Conservation (phyloP, 2,329 filamentous ascomycete species). For the Hymenoscyphus repandus region DNA sequence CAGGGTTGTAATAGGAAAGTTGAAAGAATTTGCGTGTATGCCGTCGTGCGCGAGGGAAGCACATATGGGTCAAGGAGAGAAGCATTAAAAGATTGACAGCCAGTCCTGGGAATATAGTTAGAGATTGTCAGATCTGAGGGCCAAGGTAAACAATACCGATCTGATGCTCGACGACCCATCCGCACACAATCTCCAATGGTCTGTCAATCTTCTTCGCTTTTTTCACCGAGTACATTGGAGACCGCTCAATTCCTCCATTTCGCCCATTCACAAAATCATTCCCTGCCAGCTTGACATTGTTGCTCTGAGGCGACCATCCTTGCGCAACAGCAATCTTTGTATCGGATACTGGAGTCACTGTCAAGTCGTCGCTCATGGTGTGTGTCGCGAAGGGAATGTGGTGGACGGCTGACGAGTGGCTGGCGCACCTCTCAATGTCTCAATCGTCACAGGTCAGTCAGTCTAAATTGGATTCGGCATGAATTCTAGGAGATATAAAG, state of each 20-base stretch:
- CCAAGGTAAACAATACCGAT: conserved; percentile 53
- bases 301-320: conserved; percentile 16
- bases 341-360: conserved; percentile 7
- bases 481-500: conserved; percentile 15
- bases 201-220: conserved; percentile 59
- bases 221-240: conserved; percentile 29
- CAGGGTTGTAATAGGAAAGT: conserved; percentile 74
- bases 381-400: conserved; percentile 12
- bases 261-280: conserved; percentile 13
- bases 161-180: conserved; percentile 74
- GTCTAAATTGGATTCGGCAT: conserved; percentile 14
- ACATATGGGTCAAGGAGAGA: conserved; percentile 73
- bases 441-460: conserved; percentile 8
- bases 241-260: conserved; percentile 10
- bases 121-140: not conserved
- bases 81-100: conserved; percentile 81
- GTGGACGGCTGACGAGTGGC: conserved; percentile 12
- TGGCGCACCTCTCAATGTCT: conserved; percentile 6
- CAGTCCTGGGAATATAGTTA: conserved; percentile 51
- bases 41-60: conserved; percentile 72
- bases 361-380: conserved; percentile 18
- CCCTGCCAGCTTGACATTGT: conserved; percentile 12
- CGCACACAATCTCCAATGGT: conserved; percentile 53
- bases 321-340: conserved; percentile 16
- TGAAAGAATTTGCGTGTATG: conserved; percentile 85